Evolutionary conservation across 108 stramenopile genomes (phyloP).

Genomic region (Mayamaea pseudoterrestris): DNA sequence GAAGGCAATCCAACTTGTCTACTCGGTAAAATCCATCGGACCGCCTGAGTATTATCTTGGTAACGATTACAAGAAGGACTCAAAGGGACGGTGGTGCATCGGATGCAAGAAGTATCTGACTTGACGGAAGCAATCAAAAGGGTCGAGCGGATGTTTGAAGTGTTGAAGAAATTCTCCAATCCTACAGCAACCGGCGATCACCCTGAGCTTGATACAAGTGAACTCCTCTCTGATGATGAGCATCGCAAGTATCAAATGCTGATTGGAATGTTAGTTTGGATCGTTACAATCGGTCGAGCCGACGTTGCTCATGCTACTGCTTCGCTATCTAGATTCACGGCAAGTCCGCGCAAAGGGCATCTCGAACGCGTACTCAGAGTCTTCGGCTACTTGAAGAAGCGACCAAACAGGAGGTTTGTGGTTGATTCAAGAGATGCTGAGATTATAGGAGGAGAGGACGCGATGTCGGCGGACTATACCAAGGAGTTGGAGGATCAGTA

Average conservation of each 20-base stretch:
- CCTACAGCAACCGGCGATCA: conserved; percentile 13
- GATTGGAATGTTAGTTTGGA: conserved; percentile 19
- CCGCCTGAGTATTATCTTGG: conserved; percentile 1
- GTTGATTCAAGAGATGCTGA: conserved; percentile 3
- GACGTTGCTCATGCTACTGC: conserved; percentile 14
- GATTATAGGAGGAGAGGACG: not conserved
- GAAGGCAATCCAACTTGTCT: not conserved
- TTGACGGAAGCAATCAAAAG: conserved; percentile 18
- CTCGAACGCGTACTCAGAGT: conserved; percentile 12
- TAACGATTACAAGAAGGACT: not conserved
- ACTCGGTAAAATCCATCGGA: not conserved
- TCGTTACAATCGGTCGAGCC: conserved; percentile 15
- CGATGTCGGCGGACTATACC: not conserved
- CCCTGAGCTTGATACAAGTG: conserved; percentile 17
- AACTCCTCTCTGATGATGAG: conserved; percentile 1
- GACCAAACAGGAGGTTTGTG: conserved; percentile 4
- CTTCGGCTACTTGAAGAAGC: conserved; percentile 17
- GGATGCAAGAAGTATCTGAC: not conserved
- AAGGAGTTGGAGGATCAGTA: not conserved
- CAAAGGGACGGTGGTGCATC: not conserved
- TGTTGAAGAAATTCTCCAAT: conserved; percentile 12
- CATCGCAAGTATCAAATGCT: conserved; percentile 9
- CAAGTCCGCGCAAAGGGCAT: conserved; percentile 19
- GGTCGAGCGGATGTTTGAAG: conserved; percentile 17
- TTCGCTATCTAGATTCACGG: conserved; percentile 13